phyloP scores from a whole-genome alignment of 2,329 filamentous ascomycete genomes.

The Aspergillus sp. region DNA sequence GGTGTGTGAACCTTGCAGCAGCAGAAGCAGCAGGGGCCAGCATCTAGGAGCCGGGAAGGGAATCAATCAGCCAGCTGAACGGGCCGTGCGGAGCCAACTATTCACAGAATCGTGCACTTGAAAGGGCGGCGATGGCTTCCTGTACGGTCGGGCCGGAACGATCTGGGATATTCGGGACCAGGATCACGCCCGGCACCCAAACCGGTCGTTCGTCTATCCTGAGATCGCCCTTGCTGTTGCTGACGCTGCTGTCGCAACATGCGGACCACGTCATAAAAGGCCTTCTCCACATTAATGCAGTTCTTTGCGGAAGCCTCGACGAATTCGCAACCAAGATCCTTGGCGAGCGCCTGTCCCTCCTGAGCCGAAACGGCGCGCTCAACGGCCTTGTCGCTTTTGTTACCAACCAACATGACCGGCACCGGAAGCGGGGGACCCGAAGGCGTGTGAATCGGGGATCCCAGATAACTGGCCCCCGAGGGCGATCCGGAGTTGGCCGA shows the following conservation, averaged over 20 bases:
- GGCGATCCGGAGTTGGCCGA: constrained; percentile 63
- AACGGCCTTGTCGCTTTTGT: constrained; percentile 96
- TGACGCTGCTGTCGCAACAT: constrained; percentile 83
- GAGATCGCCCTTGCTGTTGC: constrained; percentile 40
- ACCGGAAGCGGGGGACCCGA: constrained; percentile 63
- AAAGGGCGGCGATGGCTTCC: constrained; percentile 40
- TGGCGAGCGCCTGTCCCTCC: constrained; percentile 87
- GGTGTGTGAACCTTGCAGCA: neutral
- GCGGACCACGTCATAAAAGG: constrained; percentile 95
- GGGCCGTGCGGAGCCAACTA: constrained; percentile 1
- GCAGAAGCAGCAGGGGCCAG: neutral
- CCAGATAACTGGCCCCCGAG: constrained; percentile 51
- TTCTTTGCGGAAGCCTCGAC: constrained; percentile 97
- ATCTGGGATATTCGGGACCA: constrained; percentile 42
- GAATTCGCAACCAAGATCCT: constrained; percentile 92
- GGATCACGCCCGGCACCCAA: constrained; percentile 40
- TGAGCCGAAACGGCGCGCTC: constrained; percentile 96
- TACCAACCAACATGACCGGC: constrained; percentile 96
- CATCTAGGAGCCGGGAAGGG: neutral
- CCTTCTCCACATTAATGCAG: constrained; percentile 97
- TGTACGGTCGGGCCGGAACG: constrained; percentile 42
- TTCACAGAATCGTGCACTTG: constrained; percentile 43
- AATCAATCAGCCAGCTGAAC: neutral
- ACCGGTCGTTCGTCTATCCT: constrained; percentile 41
- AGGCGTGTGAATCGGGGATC: constrained; percentile 53